phyloP scores from a whole-genome alignment of 345 rosid species.

The Orychophragmus violaceus region DNA sequence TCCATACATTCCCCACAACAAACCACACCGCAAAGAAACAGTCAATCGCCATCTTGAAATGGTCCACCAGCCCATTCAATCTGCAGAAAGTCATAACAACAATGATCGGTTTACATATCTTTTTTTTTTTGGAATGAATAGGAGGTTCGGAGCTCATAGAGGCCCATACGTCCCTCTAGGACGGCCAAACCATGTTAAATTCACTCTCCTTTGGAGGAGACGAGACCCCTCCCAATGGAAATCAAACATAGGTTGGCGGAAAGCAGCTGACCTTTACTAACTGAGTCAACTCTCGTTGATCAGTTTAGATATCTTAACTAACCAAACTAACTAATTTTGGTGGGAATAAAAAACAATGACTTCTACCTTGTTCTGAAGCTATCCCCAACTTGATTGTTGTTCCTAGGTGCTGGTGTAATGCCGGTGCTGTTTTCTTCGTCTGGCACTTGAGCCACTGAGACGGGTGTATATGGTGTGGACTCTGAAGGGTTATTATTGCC shows the following conservation, averaged over 20 bases:
- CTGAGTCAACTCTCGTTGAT: too few species aligned
- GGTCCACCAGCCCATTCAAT: constrained; percentile 61
- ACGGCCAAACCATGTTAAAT: too few species aligned
- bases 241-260: too few species aligned
- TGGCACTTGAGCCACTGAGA: constrained; percentile 50
- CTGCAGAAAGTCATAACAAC: constrained; percentile 41
- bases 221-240: too few species aligned
- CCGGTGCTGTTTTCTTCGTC: too few species aligned
- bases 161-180: too few species aligned
- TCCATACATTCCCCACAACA: constrained; percentile 95
- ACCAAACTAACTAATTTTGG: not conserved
- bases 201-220: too few species aligned
- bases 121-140: too few species aligned
- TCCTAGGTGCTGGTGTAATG: constrained; percentile 25
- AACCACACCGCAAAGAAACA: constrained; percentile 97
- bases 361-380: constrained; percentile 45
- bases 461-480: too few species aligned
- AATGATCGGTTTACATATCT: not conserved
- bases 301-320: not conserved
- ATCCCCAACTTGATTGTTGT: constrained; percentile 34
- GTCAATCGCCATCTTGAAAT: constrained; percentile 84
- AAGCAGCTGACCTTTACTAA: too few species aligned
- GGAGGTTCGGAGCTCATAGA: too few species aligned
- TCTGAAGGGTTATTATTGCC: constrained; percentile 36
- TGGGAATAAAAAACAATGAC: not conserved